Evolutionary conservation across 1,284 basidiomycete genomes (phyloP).

Genomic region (Irpex lacteus): DNA sequence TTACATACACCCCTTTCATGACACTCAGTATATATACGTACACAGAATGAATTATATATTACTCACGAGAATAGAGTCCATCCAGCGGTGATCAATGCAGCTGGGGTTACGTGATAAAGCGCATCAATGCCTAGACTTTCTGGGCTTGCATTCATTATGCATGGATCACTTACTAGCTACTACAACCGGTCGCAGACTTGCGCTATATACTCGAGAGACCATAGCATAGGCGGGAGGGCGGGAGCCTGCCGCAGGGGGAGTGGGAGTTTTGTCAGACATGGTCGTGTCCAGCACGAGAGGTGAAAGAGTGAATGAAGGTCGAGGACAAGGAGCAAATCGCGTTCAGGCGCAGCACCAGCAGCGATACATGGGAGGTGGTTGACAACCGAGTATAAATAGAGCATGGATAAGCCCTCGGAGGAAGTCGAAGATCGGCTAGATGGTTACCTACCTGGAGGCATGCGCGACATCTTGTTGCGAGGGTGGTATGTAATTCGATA

Average conservation of each 20-base stretch:
- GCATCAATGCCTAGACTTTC: background rate
- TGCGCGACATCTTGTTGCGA: background rate
- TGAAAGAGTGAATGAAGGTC: background rate
- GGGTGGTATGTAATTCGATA: background rate
- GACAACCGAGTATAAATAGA: background rate
- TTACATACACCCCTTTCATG: conserved; percentile 49
- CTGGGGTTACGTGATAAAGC: conserved; percentile 26
- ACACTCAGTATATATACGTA: conserved; percentile 1
- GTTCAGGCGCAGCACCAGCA: background rate
- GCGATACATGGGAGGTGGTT: background rate
- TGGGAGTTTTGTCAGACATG: background rate
- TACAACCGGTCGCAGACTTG: conserved; percentile 58
- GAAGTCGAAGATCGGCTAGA: background rate
- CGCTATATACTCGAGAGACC: conserved; percentile 50
- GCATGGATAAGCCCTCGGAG: background rate
- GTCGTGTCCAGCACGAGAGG: conserved; percentile 1
- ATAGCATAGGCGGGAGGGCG: conserved; percentile 56
- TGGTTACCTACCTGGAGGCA: conserved; percentile 2
- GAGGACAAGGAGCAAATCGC: background rate
- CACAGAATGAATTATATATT: conserved; percentile 3
- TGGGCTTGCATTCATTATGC: background rate
- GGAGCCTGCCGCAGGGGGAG: conserved; percentile 1
- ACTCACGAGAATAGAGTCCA: conserved; percentile 61
- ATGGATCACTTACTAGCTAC: conserved; percentile 44
- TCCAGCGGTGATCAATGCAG: conserved; percentile 44